These are phyloP conservation scores for Lyophyllum atratum DNA, from an alignment of 768 basidiomycete genomes.

Conservation along the genomic window DNA sequence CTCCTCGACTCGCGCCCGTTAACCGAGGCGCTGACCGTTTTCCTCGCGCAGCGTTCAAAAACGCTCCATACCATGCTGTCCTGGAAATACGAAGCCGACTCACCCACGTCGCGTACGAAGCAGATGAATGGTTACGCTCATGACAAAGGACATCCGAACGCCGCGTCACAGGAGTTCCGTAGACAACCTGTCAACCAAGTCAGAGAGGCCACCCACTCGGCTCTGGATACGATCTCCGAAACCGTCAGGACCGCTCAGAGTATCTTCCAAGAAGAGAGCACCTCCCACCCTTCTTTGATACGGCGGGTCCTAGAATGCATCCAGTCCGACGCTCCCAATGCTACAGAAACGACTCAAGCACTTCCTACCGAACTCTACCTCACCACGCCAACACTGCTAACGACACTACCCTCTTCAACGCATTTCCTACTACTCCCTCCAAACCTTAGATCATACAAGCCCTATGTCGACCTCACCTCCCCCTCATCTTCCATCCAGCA, in stretches of 20 bases:
- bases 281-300: conserved; percentile 48
- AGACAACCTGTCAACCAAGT: conserved; percentile 50
- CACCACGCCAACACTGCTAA: conserved; percentile 68
- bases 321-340: conserved; percentile 47
- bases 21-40: conserved; percentile 66
- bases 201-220: conserved; percentile 50
- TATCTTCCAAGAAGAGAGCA: conserved; percentile 51
- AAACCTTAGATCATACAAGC: conserved; percentile 75
- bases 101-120: conserved; percentile 9
- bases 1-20: conserved; percentile 88
- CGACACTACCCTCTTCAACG: conserved; percentile 77
- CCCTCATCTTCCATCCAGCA: conserved; percentile 52
- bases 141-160: conserved; percentile 16
- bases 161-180: conserved; percentile 19
- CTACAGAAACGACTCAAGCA: conserved; percentile 17
- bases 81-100: conserved; percentile 25
- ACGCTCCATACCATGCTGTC: conserved; percentile 49
- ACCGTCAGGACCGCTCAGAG: conserved; percentile 60
- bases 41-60: conserved; percentile 72
- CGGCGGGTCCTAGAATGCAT: conserved; percentile 59
- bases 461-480: conserved; percentile 76
- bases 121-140: conserved; percentile 36
- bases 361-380: conserved; percentile 58
- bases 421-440: conserved; percentile 78
- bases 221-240: conserved; percentile 55